These are phyloP conservation scores for Schwanniomyces etchellsii DNA, from an alignment of 1,139 yeast species.

Conservation along the genomic window DNA sequence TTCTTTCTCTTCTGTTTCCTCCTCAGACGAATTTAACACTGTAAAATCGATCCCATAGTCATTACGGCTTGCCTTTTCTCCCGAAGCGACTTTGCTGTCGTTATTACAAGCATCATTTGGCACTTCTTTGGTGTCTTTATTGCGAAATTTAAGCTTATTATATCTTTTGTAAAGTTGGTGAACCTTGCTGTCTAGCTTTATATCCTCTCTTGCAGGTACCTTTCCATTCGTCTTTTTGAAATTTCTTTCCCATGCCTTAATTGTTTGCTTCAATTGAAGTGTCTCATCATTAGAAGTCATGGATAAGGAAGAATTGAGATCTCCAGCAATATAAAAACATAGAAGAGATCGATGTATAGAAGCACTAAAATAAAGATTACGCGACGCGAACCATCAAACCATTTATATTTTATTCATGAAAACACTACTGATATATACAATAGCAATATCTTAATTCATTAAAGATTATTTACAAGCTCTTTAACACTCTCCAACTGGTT, in stretches of 20 bases:
- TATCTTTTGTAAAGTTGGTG: slow-evolving; percentile 41
- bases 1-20: slow-evolving; percentile 4
- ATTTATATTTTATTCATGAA: no score
- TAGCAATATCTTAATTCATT: no score
- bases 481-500: background rate
- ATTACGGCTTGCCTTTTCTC: background rate
- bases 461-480: background rate
- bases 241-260: slow-evolving; percentile 60
- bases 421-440: no score
- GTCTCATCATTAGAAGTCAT: slow-evolving; percentile 1
- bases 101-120: background rate
- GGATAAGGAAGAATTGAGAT: background rate
- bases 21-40: slow-evolving; percentile 5
- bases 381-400: slow-evolving; percentile 8
- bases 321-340: no score
- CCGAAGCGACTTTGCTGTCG: background rate
- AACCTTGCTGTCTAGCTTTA: slow-evolving; percentile 42
- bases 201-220: slow-evolving; percentile 50
- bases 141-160: slow-evolving; percentile 18
- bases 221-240: slow-evolving; percentile 39
- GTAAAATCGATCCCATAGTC: slow-evolving; percentile 4
- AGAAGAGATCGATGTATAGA: no score
- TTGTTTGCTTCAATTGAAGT: slow-evolving; percentile 29
- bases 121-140: background rate
- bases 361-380: no score